A percentile compares a stretch with the other conserved stretches of the same genome.
phyloP scores from a whole-genome alignment of 768 basidiomycete species.

The Thelephora aurantiotincta region DNA sequence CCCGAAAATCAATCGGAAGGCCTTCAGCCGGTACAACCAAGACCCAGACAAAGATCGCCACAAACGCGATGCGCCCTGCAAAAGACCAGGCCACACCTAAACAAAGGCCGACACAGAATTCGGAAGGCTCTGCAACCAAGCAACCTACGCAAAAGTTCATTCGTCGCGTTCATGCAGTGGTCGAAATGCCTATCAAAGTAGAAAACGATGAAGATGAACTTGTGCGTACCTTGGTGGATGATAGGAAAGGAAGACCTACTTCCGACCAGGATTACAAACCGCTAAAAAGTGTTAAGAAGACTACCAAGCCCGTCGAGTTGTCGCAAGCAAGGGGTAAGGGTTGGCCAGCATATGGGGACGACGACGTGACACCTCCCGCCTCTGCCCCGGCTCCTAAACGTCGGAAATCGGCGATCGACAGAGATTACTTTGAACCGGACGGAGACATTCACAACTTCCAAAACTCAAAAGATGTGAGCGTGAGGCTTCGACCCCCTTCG shows the following conservation, averaged over 20 bases:
- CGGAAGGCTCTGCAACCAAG: not conserved
- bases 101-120: not conserved
- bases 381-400: not conserved
- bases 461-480: not conserved
- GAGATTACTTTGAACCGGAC: not conserved
- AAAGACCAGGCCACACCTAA: not conserved
- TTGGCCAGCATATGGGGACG: not conserved
- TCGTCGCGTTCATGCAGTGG: slow-evolving; percentile 47
- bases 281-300: not conserved
- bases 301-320: not conserved
- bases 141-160: slow-evolving; percentile 25
- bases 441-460: not conserved
- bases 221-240: not conserved
- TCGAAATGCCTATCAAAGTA: slow-evolving; percentile 47
- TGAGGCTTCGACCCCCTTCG: not conserved
- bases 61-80: not conserved
- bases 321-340: not conserved
- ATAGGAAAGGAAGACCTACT: not conserved
- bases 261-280: not conserved
- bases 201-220: slow-evolving; percentile 36
- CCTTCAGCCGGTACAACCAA: no score
- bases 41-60: no score
- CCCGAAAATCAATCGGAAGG: no score
- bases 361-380: not conserved
- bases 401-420: not conserved